phyloP scores from a whole-genome alignment of 352 stramenopile genomes.

The Phytophthora tentaculata region DNA sequence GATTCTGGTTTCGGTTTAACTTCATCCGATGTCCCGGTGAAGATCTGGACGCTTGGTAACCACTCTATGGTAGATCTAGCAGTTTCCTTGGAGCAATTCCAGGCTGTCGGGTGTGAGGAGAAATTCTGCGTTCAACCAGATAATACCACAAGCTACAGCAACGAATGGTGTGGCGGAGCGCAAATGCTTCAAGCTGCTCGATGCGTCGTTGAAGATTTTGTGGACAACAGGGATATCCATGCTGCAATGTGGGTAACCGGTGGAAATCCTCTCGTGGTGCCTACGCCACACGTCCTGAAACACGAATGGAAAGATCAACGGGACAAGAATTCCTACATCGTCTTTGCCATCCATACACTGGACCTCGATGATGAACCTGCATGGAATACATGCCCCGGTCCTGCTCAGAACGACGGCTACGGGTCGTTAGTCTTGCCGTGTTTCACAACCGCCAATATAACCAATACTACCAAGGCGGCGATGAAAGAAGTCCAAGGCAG shows the following conservation, averaged over 20 bases:
- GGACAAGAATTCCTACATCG: constrained; percentile 17
- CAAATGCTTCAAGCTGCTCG: constrained; percentile 25
- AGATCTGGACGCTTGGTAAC: constrained; percentile 23
- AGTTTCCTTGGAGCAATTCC: constrained; percentile 15
- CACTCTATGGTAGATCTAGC: constrained; percentile 27
- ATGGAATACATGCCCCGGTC: constrained; percentile 7
- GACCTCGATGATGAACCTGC: constrained; percentile 6
- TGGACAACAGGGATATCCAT: constrained; percentile 3
- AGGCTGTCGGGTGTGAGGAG: constrained; percentile 8
- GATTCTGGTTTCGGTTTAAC: constrained; percentile 27
- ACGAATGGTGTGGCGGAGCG: constrained; percentile 16
- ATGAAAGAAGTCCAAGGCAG: constrained; percentile 15
- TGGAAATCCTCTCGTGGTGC: constrained; percentile 13
- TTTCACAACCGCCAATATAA: constrained; percentile 13
- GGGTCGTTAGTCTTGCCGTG: constrained; percentile 26
- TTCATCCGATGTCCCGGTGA: constrained; percentile 1
- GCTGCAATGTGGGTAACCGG: constrained; percentile 32
- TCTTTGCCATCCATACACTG: constrained; percentile 27
- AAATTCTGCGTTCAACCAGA: constrained; percentile 24
- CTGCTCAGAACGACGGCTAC: constrained; percentile 14
- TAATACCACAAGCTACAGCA: constrained; percentile 16
- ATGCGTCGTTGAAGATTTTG: constrained; percentile 25
- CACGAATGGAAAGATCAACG: constrained; percentile 25
- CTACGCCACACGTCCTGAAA: background rate
- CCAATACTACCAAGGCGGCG: background rate